Evolutionary conservation across 1,139 yeast genomes (phyloP), one percentile per base, ranked within the genome.

Genomic region (Suhomyces coccinellae): DNA sequence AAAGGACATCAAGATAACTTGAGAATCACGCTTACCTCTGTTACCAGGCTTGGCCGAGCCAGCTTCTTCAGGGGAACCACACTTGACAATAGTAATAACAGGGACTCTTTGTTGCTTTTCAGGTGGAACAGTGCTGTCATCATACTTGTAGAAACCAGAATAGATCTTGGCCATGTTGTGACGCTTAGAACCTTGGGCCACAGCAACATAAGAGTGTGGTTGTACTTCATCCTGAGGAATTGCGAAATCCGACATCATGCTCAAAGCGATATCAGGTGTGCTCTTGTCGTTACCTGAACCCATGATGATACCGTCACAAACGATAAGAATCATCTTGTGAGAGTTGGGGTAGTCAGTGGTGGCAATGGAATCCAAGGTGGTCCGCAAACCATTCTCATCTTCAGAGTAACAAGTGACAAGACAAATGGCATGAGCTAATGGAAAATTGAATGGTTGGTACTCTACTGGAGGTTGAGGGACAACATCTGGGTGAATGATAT

Each of bases 1-100:
- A 66, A 91, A 91, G 0, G 93, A 82, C 99, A 93, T 93, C 58
- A 93, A 73, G 51, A 93, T 85, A 51, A 93, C 85, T 66, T 93
- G 99, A 20, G 97, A 89, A 66, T 93, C 99, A 69, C 99, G 87
- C 66, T 93, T 93, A 68, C 99, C 99, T 73, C 99, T 83, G 66
- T 93, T 93, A 58, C 99, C 99, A 11, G 98, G 97, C 61, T 93
- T 93, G n/a, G 95, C 76, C 6, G 84, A 70, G 16, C 70, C 67
- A 15, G 82, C 83, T 63, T 93, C 99, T 31, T 80, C 85, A 6
- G 93, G 90, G 0, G 97, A 87, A 52, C 99, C 99, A 67, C 97
- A 89, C 65, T 93, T 93, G 37, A 89, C 96, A 57, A 93, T 74
- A 22, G 85, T 73, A 24, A 93, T 62, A 58, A 93, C 75, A 1